phyloP scores from a whole-genome alignment of 805 yeast genomes.

The Scheffersomyces amazonensis region DNA sequence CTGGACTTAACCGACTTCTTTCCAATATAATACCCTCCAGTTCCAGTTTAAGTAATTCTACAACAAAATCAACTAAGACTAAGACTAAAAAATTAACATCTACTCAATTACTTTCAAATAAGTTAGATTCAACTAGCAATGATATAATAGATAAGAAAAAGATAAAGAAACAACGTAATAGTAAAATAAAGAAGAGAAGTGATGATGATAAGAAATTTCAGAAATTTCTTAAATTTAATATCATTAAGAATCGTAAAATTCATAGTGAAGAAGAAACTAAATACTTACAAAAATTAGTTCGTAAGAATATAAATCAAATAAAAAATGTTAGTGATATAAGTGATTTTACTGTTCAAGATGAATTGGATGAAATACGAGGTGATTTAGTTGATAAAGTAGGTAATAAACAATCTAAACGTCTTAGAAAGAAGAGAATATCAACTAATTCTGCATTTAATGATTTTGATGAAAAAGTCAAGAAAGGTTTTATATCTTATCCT shows the following conservation, averaged over 20 bases:
- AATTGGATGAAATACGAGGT: constrained; percentile 19
- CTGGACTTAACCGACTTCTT: constrained; percentile 39
- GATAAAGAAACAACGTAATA: constrained; percentile 19
- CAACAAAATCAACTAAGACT: background rate
- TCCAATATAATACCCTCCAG: constrained; percentile 10
- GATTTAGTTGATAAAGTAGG: constrained; percentile 16
- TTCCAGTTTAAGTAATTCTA: background rate
- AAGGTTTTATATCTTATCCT: constrained; percentile 46
- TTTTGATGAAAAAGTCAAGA: constrained; percentile 35
- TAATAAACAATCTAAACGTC: constrained; percentile 23
- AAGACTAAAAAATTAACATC: constrained; percentile 4
- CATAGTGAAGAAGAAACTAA: constrained; percentile 32
- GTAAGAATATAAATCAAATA: constrained; percentile 31
- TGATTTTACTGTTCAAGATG: constrained; percentile 26
- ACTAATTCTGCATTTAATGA: constrained; percentile 9
- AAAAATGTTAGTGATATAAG: constrained; percentile 27
- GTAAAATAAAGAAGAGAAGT: constrained; percentile 23
- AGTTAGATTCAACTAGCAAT: constrained; percentile 11
- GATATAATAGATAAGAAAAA: constrained; percentile 16
- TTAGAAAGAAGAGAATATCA: constrained; percentile 16
- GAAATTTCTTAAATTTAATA: constrained; percentile 35
- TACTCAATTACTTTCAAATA: constrained; percentile 17
- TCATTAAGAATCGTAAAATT: constrained; percentile 31
- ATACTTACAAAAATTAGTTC: constrained; percentile 35
- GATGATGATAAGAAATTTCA: constrained; percentile 29